Evolutionary conservation across 495 filamentous ascomycete species (phyloP).

Genomic region (Daldinia concentrica): DNA sequence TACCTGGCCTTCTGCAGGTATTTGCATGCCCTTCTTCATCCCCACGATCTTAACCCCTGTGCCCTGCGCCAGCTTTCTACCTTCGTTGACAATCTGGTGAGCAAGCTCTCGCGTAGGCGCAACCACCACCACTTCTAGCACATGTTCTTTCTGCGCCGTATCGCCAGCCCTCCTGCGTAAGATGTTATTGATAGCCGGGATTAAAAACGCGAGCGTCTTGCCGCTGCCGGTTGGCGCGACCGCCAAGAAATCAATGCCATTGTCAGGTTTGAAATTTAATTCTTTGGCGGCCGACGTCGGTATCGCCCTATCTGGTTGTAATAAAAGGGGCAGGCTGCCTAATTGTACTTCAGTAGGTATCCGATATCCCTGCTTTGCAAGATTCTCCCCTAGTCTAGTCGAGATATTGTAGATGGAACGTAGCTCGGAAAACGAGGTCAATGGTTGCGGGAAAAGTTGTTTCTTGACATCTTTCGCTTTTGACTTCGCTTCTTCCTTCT

Average conservation of each 20-base stretch:
- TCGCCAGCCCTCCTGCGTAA: constrained; percentile 59
- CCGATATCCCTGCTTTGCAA: constrained; percentile 82
- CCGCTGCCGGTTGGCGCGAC: constrained; percentile 96
- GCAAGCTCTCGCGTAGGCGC: constrained; percentile 94
- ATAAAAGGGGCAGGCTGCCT: constrained; percentile 79
- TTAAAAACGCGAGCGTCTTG: constrained; percentile 94
- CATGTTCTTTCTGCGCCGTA: constrained; percentile 54
- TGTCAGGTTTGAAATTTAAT: constrained; percentile 35
- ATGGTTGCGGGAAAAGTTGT: constrained; percentile 75
- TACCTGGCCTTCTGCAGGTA: constrained; percentile 60
- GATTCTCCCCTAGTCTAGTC: constrained; percentile 74
- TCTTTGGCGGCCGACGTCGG: constrained; percentile 42
- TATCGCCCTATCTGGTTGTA: constrained; percentile 61
- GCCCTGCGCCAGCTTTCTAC: constrained; percentile 77
- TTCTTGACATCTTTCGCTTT: constrained; percentile 63
- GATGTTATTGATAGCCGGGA: constrained; percentile 82
- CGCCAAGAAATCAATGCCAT: constrained; percentile 75
- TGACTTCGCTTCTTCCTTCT: constrained; percentile 48
- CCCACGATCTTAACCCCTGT: constrained; percentile 82
- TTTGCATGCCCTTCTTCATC: constrained; percentile 84
- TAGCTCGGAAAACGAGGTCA: constrained; percentile 80
- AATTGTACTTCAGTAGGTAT: constrained; percentile 95
- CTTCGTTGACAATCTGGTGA: constrained; percentile 91
- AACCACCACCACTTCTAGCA: constrained; percentile 75
- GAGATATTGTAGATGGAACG: constrained; percentile 74